Percentiles rank a stretch among this genome's conserved stretches.
Evolutionary conservation across 257 asterid species (phyloP).

Genomic region (Marsdenia floribunda): DNA sequence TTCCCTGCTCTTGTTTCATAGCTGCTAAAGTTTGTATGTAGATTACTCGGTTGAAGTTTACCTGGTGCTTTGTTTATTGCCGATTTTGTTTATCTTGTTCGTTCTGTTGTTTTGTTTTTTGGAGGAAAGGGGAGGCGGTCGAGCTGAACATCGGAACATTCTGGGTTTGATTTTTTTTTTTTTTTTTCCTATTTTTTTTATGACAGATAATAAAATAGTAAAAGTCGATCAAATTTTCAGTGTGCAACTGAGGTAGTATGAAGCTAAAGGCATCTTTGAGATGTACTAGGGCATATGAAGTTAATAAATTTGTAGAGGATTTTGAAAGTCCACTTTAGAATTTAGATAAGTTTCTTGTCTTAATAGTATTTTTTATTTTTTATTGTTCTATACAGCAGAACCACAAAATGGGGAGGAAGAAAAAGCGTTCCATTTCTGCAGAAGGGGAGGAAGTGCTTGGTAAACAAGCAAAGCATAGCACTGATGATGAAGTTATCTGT

Average conservation of each 20-base stretch:
- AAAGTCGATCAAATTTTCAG: background rate
- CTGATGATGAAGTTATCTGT: slow-evolving; percentile 31
- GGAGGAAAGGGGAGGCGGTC: too few species aligned
- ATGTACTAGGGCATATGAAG: background rate
- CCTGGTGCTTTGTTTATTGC: background rate
- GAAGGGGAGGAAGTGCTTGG: slow-evolving; percentile 29
- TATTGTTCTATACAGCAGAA: background rate
- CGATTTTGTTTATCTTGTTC: background rate
- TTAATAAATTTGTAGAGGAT: background rate
- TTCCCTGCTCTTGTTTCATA: background rate
- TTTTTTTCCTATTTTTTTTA: background rate
- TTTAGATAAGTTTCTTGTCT: background rate
- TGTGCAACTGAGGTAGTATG: background rate
- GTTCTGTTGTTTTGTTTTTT: background rate
- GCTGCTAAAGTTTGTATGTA: background rate
- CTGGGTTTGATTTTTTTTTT: background rate
- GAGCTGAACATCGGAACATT: background rate
- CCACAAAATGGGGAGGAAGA: slow-evolving; percentile 52
- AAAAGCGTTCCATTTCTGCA: slow-evolving; percentile 40
- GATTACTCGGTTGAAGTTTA: background rate
- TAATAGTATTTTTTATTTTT: background rate
- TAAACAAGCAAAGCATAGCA: slow-evolving; percentile 10
- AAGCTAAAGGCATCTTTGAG: background rate
- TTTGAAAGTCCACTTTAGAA: background rate
- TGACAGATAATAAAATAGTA: background rate